Evolutionary conservation across 2,329 filamentous ascomycete species (phyloP), one percentile per base, ranked within the genome.

Genomic region (Knoxdaviesia proteae): DNA sequence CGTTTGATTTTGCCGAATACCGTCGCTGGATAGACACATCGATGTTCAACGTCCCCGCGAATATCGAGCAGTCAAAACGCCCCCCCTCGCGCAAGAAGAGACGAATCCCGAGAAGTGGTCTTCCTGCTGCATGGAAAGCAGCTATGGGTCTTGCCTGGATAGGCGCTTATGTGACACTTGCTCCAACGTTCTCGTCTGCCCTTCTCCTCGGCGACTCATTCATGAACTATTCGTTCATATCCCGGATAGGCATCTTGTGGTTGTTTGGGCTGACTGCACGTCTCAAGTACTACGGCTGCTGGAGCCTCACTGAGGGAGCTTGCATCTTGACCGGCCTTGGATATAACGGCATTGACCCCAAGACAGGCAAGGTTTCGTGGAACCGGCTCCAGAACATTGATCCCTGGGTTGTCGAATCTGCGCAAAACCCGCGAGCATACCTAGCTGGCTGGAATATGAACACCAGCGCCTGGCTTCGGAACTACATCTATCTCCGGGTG

Each of bases 371-470:
- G 54, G 78, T 92, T 1, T 81, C 78, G 46, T 98, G 90, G 64
- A 78, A 94, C 54, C 77, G 88, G 32, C 65, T 96, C 11, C 80
- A 84, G 51, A 98, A 98, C 54, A 84, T 98, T 50, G 77, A 82
- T 49, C 81, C 90, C 0, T 79, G 77, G 69, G 75, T 73, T 3
- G 82, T 98, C 32, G 90, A 98, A 61, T 68, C 75, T 1, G 90
- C 88, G 1, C 87, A 94, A 60, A 98, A 96, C 57, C 82, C 83
- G n/a, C 77, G 88, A 43, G 86, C 75, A 2, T 96, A 90, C 53
- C 69, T 98, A 3, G 88, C 79, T 40, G 81, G 76, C 53, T 98
- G 90, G 90, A 98, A 98, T 59, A 94, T 94, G 64, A 96, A 96
- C 60, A 98, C 90, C 8, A 98, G 94, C 58, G 76, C 84, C 53